Evolutionary conservation across 106 monocot genomes (phyloP), one percentile per base, ranked within the genome.

Genomic region (Apostasia ramifera): DNA sequence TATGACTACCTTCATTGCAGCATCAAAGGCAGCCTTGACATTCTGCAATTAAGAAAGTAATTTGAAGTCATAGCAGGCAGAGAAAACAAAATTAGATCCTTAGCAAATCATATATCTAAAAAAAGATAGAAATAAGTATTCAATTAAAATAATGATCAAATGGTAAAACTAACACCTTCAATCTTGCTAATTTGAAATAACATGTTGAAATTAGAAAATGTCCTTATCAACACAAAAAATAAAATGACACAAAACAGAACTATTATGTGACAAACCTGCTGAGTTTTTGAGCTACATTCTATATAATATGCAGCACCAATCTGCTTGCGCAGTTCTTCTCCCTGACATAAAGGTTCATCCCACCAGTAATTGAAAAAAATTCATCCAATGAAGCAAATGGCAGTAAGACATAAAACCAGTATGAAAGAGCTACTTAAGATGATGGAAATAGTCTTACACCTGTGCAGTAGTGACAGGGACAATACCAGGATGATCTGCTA

Each of bases 231-330:
- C 26, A 26, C 26, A 26, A 26, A 26, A 26, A 26, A 26, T 26
- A 26, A 26, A 26, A 26, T 26, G 26, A 40, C 13, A 53, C 26
- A 26, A 26, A 26, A 55, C 6, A 68, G 40, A 5, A 45, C 7
- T 40, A 59, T 5, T 5, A 68, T 57, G 26, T 26, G n/a, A 58
- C 60, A 48, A 15, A 82, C 89, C 82, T 85, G 85, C 70, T 93
- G 89, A 53, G 93, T 89, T 77, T 89, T 89, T 76, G 93, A 93
- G 73, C 93, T 93, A 80, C 89, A 93, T 70, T 93, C 93, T 66
- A 93, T 82, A 54, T 86, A 93, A 81, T 89, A 93, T 49, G 81
- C 59, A 57, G 93, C 93, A 66, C 89, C 86, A 81, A 93, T 89
- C 63, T 80, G 76, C 71, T 80, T 93, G 1, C 84, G 79, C 9